A percentile compares a stretch with the other conserved stretches of the same genome.
Conservation (phyloP, 2,329 filamentous ascomycete genomes). For the Geosmithia putterillii region DNA sequence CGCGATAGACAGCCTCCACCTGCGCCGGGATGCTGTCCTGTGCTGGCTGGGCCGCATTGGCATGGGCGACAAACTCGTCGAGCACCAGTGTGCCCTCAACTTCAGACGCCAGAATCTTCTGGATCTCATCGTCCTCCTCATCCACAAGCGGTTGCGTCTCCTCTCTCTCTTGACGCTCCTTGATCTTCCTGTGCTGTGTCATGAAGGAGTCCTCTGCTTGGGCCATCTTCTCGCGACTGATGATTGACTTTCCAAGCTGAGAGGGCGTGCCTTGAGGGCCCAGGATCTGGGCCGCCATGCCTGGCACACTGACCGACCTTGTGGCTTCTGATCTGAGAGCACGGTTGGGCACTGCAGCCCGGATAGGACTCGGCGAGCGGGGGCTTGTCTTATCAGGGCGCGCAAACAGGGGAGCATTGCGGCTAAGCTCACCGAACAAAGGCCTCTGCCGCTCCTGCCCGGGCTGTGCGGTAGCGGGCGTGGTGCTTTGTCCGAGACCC, state of each 20-base stretch:
- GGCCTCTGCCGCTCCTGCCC: conserved; percentile 29
- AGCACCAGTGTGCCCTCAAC: conserved; percentile 49
- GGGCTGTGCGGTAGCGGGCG: conserved; percentile 17
- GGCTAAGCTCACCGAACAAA: conserved; percentile 42
- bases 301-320: conserved; percentile 48
- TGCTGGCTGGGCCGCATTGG: conserved; percentile 38
- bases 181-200: conserved; percentile 36
- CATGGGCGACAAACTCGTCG: conserved; percentile 55
- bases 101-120: conserved; percentile 47
- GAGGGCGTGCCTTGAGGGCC: conserved; percentile 24
- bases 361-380: conserved; percentile 61
- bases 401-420: conserved; percentile 39
- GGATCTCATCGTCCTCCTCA: conserved; percentile 58
- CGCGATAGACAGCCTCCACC: conserved; percentile 58
- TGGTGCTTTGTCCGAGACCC: conserved; percentile 25
- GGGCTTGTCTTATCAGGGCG: conserved; percentile 45
- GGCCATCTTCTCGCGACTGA: conserved; percentile 18
- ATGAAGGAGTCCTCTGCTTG: conserved; percentile 33
- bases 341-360: conserved; percentile 41
- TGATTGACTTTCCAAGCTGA: conserved; percentile 23
- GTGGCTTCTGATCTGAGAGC: conserved; percentile 34
- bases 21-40: conserved; percentile 48
- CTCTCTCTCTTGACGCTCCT: conserved; percentile 43
- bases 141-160: conserved; percentile 47
- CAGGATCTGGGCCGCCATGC: conserved; percentile 43